Percentiles rank a stretch among this genome's conserved stretches.
Evolutionary conservation across 768 basidiomycete species (phyloP).

Genomic region (Macrocybe gigantea): DNA sequence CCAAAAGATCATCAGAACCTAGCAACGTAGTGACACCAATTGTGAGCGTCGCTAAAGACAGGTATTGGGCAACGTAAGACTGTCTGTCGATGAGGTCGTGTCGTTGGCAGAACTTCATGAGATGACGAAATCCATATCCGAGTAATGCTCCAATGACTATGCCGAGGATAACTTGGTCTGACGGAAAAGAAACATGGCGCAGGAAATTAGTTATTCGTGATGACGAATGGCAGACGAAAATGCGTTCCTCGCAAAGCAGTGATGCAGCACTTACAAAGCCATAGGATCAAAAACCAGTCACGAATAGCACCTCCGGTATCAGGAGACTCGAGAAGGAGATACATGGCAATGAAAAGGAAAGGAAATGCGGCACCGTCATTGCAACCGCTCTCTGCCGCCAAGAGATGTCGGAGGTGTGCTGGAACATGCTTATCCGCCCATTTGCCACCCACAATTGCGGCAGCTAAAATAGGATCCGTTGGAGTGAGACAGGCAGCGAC

Average conservation of each 20-base stretch:
- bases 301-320: conserved; percentile 59
- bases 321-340: conserved; percentile 66
- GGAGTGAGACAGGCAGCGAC: conserved; percentile 92
- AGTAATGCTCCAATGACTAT: conserved; percentile 67
- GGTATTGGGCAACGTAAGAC: conserved; percentile 90
- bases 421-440: conserved; percentile 98
- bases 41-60: conserved; percentile 77
- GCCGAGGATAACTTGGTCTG: conserved; percentile 77
- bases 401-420: conserved; percentile 62
- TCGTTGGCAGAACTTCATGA: conserved; percentile 90
- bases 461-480: conserved; percentile 91
- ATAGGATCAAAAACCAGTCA: conserved; percentile 85
- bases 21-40: conserved; percentile 82
- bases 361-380: conserved; percentile 98
- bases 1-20: conserved; percentile 90
- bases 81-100: conserved; percentile 88
- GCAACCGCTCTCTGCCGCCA: conserved; percentile 80
- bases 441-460: conserved; percentile 90
- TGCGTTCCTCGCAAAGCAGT: neutral
- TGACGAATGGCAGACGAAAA: neutral
- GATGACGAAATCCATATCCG: conserved; percentile 75
- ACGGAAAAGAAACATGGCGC: conserved; percentile 6
- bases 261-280: conserved; percentile 62
- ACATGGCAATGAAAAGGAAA: conserved; percentile 86
- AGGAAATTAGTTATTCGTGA: neutral